phyloP scores from a whole-genome alignment of 441 rosid species.

The Lepidium campestre region DNA sequence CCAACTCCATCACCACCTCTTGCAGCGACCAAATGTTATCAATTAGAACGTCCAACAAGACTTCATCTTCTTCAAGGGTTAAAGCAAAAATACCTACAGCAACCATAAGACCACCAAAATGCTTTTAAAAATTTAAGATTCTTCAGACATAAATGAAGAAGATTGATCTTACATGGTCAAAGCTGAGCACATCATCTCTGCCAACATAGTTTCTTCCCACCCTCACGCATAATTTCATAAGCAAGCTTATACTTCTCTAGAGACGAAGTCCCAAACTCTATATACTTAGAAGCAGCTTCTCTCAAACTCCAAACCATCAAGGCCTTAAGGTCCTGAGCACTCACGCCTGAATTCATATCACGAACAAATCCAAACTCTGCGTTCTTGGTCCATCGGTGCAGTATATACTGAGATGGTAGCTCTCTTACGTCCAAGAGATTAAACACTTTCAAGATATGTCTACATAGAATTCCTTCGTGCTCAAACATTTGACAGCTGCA shows the following conservation, averaged over 20 bases:
- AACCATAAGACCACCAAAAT: background rate
- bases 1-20: conserved; percentile 6
- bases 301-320: conserved; percentile 76
- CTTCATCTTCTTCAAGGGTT: background rate
- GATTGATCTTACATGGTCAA: conserved; percentile 17
- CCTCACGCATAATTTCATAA: conserved; percentile 72
- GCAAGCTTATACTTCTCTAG: conserved; percentile 73
- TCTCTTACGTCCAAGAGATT: conserved; percentile 60
- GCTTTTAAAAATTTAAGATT: too few species aligned
- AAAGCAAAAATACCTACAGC: background rate
- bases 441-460: conserved; percentile 70
- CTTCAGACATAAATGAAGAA: background rate
- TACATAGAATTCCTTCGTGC: conserved; percentile 72
- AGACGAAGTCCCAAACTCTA: conserved; percentile 64
- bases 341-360: conserved; percentile 50
- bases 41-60: background rate
- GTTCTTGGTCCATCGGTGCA: conserved; percentile 80
- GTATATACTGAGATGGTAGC: conserved; percentile 61
- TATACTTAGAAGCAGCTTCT: conserved; percentile 71
- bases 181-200: conserved; percentile 33
- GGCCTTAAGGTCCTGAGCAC: conserved; percentile 51
- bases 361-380: conserved; percentile 53
- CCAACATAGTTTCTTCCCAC: conserved; percentile 66
- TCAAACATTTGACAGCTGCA: conserved; percentile 93
- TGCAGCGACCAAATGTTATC: conserved; percentile 1